Percentiles rank a stretch among this genome's conserved stretches.
Conservation (phyloP, 306 rosid genomes). For the Casuarina equisetifolia region DNA sequence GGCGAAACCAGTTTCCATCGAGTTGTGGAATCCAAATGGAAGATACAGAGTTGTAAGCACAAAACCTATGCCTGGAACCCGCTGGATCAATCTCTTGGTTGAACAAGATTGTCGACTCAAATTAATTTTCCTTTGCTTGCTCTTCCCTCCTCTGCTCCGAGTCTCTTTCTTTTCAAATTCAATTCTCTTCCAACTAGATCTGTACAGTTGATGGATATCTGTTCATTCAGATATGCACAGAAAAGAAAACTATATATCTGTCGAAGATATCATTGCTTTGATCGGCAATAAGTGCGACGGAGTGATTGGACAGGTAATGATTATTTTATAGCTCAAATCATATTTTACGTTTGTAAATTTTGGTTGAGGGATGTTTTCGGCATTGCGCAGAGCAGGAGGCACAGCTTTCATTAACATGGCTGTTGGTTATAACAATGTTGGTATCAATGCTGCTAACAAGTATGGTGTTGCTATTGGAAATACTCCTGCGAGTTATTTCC, state of each 20-base stretch:
- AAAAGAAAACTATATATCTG: constrained; percentile 90
- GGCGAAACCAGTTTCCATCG: constrained; percentile 91
- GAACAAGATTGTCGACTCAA: constrained; percentile 91
- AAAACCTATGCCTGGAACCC: constrained; percentile 97
- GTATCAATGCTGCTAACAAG: constrained; percentile 86
- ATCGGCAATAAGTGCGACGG: constrained; percentile 95
- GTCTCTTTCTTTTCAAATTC: background rate
- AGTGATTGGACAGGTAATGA: constrained; percentile 88
- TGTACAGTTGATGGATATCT: constrained; percentile 12
- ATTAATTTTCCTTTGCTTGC: constrained; percentile 39
- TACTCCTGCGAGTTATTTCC: constrained; percentile 61
- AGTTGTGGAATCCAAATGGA: constrained; percentile 93
- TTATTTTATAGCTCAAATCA: background rate
- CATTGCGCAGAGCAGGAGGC: constrained; percentile 95
- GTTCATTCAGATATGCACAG: constrained; percentile 75
- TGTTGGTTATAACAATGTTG: constrained; percentile 97
- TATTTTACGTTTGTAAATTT: constrained; percentile 3
- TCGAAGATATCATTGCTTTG: constrained; percentile 89
- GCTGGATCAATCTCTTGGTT: constrained; percentile 93
- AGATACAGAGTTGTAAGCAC: constrained; percentile 97
- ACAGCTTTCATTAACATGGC: constrained; percentile 98
- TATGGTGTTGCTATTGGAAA: constrained; percentile 93
- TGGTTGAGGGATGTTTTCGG: constrained; percentile 38
- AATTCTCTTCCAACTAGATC: background rate
- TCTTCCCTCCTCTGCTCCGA: background rate